A percentile compares a stretch with the other conserved stretches of the same genome.
phyloP scores from a whole-genome alignment of 371 early-diverging fungal genomes.

The Saksenaea oblongispora region DNA sequence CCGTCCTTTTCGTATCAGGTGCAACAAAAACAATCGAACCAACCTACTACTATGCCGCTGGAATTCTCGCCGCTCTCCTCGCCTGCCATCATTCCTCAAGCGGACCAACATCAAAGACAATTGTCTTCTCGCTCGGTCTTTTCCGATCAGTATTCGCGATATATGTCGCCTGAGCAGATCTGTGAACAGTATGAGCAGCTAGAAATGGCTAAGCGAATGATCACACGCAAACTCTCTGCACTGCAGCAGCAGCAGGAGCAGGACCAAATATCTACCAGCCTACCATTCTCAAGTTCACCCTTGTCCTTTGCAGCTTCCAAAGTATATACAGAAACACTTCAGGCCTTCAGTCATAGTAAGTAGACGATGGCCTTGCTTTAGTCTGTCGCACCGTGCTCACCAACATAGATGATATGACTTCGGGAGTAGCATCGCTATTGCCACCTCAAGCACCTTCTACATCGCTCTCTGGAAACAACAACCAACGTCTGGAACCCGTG shows the following conservation, averaged over 20 bases:
- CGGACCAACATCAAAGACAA: conserved; percentile 9
- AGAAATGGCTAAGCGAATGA: conserved; percentile 37
- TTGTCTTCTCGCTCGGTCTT: neutral
- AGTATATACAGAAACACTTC: conserved; percentile 3
- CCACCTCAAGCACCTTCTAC: conserved; percentile 10
- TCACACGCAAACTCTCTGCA: conserved; percentile 39
- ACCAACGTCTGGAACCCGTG: conserved; percentile 48
- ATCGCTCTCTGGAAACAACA: conserved; percentile 15
- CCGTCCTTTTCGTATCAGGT: conserved; percentile 49
- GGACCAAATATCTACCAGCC: neutral
- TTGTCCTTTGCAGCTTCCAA: neutral
- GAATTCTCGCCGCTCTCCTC: conserved; percentile 64
- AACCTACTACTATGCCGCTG: conserved; percentile 19
- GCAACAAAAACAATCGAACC: conserved; percentile 29
- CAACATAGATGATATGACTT: neutral
- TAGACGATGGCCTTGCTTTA: neutral
- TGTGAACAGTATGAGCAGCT: conserved; percentile 47
- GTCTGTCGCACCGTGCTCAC: neutral
- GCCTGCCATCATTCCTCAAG: conserved; percentile 58
- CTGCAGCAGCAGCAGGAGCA: conserved; percentile 29
- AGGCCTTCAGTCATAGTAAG: neutral
- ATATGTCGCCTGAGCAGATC: conserved; percentile 34
- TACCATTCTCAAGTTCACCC: neutral
- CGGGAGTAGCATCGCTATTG: neutral
- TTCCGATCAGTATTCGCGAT: conserved; percentile 3